Evolutionary conservation across 345 rosid genomes (phyloP).

Genomic region (Corchorus capsularis): DNA sequence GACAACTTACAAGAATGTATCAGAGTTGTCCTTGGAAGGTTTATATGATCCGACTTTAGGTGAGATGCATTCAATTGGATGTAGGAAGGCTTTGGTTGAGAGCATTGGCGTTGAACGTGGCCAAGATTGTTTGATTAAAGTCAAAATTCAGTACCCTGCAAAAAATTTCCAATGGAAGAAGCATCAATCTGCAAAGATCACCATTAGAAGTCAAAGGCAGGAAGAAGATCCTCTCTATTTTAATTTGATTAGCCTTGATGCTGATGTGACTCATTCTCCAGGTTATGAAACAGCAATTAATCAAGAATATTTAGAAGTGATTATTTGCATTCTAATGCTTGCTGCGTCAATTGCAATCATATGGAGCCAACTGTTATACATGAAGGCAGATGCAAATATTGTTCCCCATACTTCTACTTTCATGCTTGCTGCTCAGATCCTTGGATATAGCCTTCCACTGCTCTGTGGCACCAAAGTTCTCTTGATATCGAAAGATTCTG

Average conservation of each 20-base stretch:
- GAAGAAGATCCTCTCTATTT: slow-evolving; percentile 14
- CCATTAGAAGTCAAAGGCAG: slow-evolving; percentile 12
- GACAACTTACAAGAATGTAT: slow-evolving; percentile 6
- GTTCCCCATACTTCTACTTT: slow-evolving; percentile 8
- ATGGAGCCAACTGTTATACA: neutral
- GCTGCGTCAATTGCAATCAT: neutral
- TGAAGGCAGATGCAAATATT: slow-evolving; percentile 6
- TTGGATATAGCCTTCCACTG: slow-evolving; percentile 9
- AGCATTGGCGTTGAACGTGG: neutral
- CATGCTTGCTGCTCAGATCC: slow-evolving; percentile 10
- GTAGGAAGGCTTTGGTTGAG: slow-evolving; percentile 15
- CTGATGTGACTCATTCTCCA: neutral
- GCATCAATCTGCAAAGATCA: neutral
- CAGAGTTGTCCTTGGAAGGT: slow-evolving; percentile 9
- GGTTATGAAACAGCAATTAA: neutral
- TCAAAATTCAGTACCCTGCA: slow-evolving; percentile 1
- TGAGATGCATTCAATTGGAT: slow-evolving; percentile 14
- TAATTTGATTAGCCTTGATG: neutral
- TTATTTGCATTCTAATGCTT: neutral
- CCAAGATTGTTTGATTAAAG: slow-evolving; percentile 10
- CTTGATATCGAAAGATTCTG: neutral
- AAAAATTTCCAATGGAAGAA: neutral
- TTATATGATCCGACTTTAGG: neutral
- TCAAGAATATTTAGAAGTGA: neutral
- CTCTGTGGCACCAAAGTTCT: neutral